Conservation (phyloP, 2,329 filamentous ascomycete genomes). For the Xylariaceae sp. region DNA sequence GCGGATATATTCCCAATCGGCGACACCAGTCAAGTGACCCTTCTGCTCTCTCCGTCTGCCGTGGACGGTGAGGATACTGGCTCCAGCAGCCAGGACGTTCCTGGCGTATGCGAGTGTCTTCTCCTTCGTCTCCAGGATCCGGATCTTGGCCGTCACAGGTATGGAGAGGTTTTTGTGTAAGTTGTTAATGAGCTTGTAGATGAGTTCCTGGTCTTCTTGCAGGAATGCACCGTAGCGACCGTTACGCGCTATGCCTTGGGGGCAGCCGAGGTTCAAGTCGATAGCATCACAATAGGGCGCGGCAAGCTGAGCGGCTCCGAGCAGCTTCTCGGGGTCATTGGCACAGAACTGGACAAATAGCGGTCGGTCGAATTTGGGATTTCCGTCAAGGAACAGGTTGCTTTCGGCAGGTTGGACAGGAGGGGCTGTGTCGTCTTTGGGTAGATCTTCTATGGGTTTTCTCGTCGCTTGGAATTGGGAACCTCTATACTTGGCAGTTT, state of each 20-base stretch:
- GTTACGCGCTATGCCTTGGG: slow-evolving; percentile 87
- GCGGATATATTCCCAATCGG: slow-evolving; percentile 83
- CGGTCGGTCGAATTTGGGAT: slow-evolving; percentile 77
- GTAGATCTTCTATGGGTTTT: slow-evolving; percentile 20
- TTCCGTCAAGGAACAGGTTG: slow-evolving; percentile 72
- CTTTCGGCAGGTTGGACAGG: slow-evolving; percentile 28
- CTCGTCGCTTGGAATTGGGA: slow-evolving; percentile 72
- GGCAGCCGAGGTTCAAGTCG: slow-evolving; percentile 92
- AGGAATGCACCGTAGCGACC: slow-evolving; percentile 92
- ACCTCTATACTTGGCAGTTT: slow-evolving; percentile 71
- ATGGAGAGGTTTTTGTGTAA: slow-evolving; percentile 74
- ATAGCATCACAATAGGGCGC: slow-evolving; percentile 91
- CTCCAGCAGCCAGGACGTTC: slow-evolving; percentile 81
- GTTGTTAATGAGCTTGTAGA: slow-evolving; percentile 78
- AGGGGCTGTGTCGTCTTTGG: slow-evolving; percentile 2
- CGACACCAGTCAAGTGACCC: slow-evolving; percentile 87
- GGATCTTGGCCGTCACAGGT: slow-evolving; percentile 92
- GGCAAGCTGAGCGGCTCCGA: slow-evolving; percentile 73
- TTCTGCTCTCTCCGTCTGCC: slow-evolving; percentile 88
- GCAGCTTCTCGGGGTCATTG: slow-evolving; percentile 75
- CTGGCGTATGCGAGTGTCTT: slow-evolving; percentile 84
- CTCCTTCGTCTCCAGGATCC: slow-evolving; percentile 81
- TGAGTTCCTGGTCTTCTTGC: slow-evolving; percentile 84
- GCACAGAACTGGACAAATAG: slow-evolving; percentile 97
- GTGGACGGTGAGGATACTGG: slow-evolving; percentile 91